Percentiles rank a stretch among this genome's conserved stretches.
phyloP scores from a whole-genome alignment of 1,284 basidiomycete species.

The Puccinia polysora region DNA sequence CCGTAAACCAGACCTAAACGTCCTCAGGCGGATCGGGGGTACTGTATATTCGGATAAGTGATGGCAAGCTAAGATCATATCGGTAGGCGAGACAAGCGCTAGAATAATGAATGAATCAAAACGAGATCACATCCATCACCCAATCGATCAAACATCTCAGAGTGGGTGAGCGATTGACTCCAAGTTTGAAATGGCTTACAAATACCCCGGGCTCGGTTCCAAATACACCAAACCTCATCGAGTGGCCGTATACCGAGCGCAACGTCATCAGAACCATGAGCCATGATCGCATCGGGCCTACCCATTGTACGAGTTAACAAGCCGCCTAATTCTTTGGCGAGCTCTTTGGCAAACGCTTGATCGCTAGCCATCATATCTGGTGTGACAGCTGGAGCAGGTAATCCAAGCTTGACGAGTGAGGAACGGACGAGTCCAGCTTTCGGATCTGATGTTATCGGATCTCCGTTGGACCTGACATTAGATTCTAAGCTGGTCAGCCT shows the following conservation, averaged over 20 bases:
- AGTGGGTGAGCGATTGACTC: background rate
- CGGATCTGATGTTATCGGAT: slow-evolving; percentile 67
- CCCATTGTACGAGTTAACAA: slow-evolving; percentile 62
- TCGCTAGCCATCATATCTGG: slow-evolving; percentile 84
- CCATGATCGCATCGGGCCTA: slow-evolving; percentile 46
- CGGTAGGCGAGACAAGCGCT: slow-evolving; percentile 26
- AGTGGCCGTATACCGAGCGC: slow-evolving; percentile 69
- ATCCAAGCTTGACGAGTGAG: slow-evolving; percentile 79
- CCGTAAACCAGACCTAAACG: slow-evolving; percentile 23
- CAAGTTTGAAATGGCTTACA: slow-evolving; percentile 59
- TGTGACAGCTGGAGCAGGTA: slow-evolving; percentile 75
- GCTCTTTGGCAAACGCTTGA: slow-evolving; percentile 69
- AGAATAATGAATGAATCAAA: background rate
- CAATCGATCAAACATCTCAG: background rate
- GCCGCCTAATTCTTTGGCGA: slow-evolving; percentile 75
- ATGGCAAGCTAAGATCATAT: slow-evolving; percentile 19
- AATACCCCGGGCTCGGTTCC: slow-evolving; percentile 92
- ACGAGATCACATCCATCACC: background rate
- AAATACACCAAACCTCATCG: slow-evolving; percentile 94
- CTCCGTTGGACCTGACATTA: slow-evolving; percentile 51
- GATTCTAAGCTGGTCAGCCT: slow-evolving; percentile 65
- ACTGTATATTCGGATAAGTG: slow-evolving; percentile 12
- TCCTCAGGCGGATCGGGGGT: slow-evolving; percentile 14
- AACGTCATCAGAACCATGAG: slow-evolving; percentile 39
- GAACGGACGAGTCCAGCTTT: slow-evolving; percentile 65